Base-by-base conservation (phyloP, 805 yeast species). In the Zygotorulaspora florentina region DNA sequence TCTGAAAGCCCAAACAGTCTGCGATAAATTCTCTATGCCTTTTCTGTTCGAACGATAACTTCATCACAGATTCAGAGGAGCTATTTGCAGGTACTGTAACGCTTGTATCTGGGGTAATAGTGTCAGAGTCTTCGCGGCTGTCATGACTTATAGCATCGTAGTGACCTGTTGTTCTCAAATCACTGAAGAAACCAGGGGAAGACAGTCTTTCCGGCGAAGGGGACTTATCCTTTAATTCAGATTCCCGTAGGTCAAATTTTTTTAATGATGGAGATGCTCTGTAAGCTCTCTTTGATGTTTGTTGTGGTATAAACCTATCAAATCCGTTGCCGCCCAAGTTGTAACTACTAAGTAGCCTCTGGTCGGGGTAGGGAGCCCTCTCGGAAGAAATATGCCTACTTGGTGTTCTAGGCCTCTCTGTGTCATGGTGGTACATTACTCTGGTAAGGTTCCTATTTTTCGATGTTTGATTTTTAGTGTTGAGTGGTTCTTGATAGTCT, bases 1-100 rank as follows among this genome's bases (percentile, higher is more conserved):
- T 53, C n/a, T 57, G 60, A 42, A 76, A 68, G 2, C 79, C 76
- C 29, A 80, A 60, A 0, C 83, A 82, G 27, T 67, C 71, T 1
- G 82, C 81, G 12, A 79, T 73, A 15, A 62, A 59, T 5, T 64
- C 69, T 36, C 69, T 61, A 39, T 71, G 73, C 13, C 48, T 42
- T 41, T 48, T 50, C 35, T 45, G 46, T 35, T 49, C 51, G 28
- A 28, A 28, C 18, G 37, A 17, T 15, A 45, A 18, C 20, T 41
- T 48, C 20, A 16, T 10, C n/a, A 10, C 13, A 33, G 20, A n/a
- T 17, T 29, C 42, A 42, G 42, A 42, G 3, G 17, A 39, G 17
- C 37, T 35, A 7, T 23, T 43, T 13, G 42, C 16, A 18, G 12
- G 28, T 9, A 15, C 26, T n/a, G 38, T 13, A 11, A 43, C 16